Evolutionary conservation across 78 protist species (phyloP).

Genomic region (Bodo saltans): DNA sequence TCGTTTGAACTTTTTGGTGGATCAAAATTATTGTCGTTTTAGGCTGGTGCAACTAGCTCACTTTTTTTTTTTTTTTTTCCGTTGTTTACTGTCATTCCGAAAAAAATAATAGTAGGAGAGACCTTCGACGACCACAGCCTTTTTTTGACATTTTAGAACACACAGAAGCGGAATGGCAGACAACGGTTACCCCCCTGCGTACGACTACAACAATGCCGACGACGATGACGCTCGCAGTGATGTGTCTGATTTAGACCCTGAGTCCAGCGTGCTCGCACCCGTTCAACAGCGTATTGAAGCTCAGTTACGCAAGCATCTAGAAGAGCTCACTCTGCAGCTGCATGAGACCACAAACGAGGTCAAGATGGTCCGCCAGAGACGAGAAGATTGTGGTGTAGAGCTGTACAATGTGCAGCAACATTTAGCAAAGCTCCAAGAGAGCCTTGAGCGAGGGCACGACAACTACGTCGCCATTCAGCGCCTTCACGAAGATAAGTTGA

Average conservation of each 20-base stretch:
- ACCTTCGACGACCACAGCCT: no score
- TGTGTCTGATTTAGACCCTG: constrained; percentile 16
- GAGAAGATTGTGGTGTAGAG: constrained; percentile 53
- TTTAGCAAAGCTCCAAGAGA: constrained; percentile 45
- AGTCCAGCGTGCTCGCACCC: background rate
- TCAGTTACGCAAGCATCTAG: constrained; percentile 22
- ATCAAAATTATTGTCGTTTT: no score
- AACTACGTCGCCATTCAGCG: constrained; percentile 2
- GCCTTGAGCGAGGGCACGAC: constrained; percentile 40
- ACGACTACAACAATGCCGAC: no score
- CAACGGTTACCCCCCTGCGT: no score
- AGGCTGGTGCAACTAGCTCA: no score
- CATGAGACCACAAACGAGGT: constrained; percentile 20
- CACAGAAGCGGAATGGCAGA: no score
- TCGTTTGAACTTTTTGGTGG: no score
- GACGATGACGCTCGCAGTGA: no score
- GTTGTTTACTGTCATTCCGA: no score
- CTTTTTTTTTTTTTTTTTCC: no score
- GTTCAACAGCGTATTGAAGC: constrained; percentile 28
- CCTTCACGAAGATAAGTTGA: background rate
- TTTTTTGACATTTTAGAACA: no score
- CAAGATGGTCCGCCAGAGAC: background rate
- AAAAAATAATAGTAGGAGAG: no score
- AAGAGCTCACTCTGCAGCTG: background rate
- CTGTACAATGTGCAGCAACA: constrained; percentile 59